Evolutionary conservation across 2,329 filamentous ascomycete species (phyloP), one percentile per base, ranked within the genome.

Genomic region (Neofusicoccum parvum): DNA sequence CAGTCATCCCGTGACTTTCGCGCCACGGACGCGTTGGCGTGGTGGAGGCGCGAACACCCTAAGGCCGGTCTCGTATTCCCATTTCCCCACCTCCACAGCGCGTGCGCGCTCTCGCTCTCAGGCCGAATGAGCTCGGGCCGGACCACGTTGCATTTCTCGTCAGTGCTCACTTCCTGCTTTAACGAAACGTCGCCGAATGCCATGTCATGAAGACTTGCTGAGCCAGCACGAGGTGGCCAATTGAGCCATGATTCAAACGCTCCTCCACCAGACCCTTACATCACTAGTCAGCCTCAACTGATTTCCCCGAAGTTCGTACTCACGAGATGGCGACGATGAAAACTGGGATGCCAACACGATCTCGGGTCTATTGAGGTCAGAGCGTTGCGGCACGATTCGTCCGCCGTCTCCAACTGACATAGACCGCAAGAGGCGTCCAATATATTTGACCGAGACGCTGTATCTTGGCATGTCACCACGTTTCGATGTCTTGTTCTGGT

Each of bases 371-470:
- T 36, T 34, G 23, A 23, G n/a, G 39, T 54, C 34, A 17, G 32
- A 53, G n/a, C 51, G 11, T 32, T 0, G 4, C 5, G 14, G 23
- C 50, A 39, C 32, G 41, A 60, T 20, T 60, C 56, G 23, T 20
- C 27, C 10, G 5, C 23, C 12, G 6, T 14, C 41, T 17, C 4
- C 20, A 12, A 12, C 41, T 34, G 15, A 17, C 54, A 45, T 39
- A 10, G 14, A 11, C 17, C 10, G 5, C 14, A 2, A 15, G 41
- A 60, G 56, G 56, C 56, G 56, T 49, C 56, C 56, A 34, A 48
- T 53, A 60, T 48, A 37, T 49, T 60, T 60, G 43, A 60, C 56
- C 34, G 56, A 60, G 32, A 20, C 32, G 15, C 43, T 5, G n/a
- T 23, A 5, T 48, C 56, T 49, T 60, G 56, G 43, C 41, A 10